Evolutionary conservation across 768 basidiomycete species (phyloP).

Genomic region (Tulasnella sp.): DNA sequence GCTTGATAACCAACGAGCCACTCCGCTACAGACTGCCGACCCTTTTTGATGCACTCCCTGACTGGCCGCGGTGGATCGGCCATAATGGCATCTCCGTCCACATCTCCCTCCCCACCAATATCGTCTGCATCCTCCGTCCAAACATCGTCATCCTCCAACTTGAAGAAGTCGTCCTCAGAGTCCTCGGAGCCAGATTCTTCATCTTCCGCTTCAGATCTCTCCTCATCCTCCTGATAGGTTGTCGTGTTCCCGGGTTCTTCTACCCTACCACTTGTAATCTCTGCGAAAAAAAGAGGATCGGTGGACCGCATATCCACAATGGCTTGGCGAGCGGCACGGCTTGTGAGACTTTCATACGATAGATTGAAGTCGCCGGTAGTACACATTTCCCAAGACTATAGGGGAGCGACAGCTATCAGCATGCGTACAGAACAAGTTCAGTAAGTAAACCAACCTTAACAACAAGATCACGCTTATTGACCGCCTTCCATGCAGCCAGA

Average conservation of each 20-base stretch:
- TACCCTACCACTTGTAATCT: background rate
- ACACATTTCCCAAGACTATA: background rate
- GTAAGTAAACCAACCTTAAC: background rate
- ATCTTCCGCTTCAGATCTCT: background rate
- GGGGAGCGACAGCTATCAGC: background rate
- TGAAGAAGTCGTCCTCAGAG: background rate
- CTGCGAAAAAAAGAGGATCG: background rate
- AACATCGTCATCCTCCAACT: background rate
- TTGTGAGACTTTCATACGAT: background rate
- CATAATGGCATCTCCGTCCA: background rate
- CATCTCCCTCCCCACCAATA: too few species aligned
- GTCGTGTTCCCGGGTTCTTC: background rate
- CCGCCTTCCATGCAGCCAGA: conserved; percentile 35
- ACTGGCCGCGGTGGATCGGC: background rate
- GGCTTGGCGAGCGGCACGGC: background rate
- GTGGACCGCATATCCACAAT: background rate
- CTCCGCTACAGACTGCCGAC: background rate
- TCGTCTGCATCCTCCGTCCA: background rate
- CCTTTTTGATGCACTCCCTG: too few species aligned
- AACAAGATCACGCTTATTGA: conserved; percentile 30
- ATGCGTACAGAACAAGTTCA: background rate
- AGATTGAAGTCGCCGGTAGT: background rate
- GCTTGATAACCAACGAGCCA: background rate
- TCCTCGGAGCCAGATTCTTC: background rate
- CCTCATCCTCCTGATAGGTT: background rate